phyloP scores from a whole-genome alignment of 1,284 basidiomycete species.

The Phellopilus nigrolimitatus region DNA sequence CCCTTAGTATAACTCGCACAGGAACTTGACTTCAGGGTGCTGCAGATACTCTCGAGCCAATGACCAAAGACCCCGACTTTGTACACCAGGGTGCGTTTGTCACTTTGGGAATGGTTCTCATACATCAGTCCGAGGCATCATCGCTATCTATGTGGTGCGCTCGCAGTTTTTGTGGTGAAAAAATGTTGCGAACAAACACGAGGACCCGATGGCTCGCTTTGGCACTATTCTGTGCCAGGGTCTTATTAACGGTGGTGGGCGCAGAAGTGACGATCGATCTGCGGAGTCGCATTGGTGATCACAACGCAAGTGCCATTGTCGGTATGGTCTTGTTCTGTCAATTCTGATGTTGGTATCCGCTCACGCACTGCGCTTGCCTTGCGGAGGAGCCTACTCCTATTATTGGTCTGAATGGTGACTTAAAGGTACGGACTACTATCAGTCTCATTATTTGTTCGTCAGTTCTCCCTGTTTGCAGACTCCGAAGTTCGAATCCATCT shows the following conservation, averaged over 20 bases:
- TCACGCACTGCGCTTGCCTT: too few relatives aligned
- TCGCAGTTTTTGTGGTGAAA: conserved; percentile 83
- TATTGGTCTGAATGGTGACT: conserved; percentile 80
- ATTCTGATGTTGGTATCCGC: too few relatives aligned
- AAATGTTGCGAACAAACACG: conserved; percentile 89
- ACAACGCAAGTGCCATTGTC: conserved; percentile 88
- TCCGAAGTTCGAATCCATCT: conserved; percentile 86
- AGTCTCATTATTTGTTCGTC: too few relatives aligned
- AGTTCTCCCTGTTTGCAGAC: conserved; percentile 60
- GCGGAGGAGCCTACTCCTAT: conserved; percentile 92
- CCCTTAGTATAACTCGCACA: conserved; percentile 94
- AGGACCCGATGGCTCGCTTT: too few relatives aligned
- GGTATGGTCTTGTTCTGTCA: too few relatives aligned
- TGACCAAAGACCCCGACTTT: conserved; percentile 96
- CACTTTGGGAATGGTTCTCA: conserved; percentile 93
- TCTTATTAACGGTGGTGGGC: conserved; percentile 92
- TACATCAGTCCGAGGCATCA: too few relatives aligned
- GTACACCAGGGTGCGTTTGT: conserved; percentile 95
- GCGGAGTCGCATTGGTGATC: conserved; percentile 85
- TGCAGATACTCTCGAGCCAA: conserved; percentile 89
- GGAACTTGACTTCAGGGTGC: conserved; percentile 96
- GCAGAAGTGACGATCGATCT: conserved; percentile 92
- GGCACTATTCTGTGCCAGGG: conserved; percentile 93
- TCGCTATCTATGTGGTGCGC: conserved; percentile 77
- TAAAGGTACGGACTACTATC: too few relatives aligned